A percentile compares a stretch with the other conserved stretches of the same genome.
phyloP scores from a whole-genome alignment of 306 rosid species.

The Geum urbanum region DNA sequence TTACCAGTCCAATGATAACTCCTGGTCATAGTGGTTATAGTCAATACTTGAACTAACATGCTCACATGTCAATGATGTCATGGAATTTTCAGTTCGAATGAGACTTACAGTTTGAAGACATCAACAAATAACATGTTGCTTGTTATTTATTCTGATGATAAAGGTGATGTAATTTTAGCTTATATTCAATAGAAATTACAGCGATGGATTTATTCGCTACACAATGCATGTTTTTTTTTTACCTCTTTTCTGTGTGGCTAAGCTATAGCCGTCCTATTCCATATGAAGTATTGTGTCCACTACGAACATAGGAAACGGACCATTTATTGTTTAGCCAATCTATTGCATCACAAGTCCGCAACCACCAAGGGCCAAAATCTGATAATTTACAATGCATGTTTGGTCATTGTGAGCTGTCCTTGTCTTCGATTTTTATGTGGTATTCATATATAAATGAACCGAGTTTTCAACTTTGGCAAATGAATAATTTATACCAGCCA shows the following conservation, averaged over 20 bases:
- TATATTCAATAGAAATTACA: too few species aligned
- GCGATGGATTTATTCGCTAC: not conserved
- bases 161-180: too few species aligned
- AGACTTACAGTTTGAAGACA: not conserved
- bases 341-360: not conserved
- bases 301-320: not conserved
- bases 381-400: slow-evolving; percentile 1
- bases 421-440: not conserved
- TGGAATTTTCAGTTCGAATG: not conserved
- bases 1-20: not conserved
- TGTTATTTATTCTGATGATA: not conserved
- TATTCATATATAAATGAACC: not conserved
- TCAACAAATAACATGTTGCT: not conserved
- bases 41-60: not conserved
- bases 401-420: slow-evolving; percentile 4
- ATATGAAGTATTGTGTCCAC: not conserved
- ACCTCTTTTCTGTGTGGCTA: not conserved
- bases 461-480: not conserved
- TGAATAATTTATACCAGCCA: slow-evolving; percentile 1
- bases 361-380: not conserved
- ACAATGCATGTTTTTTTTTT: not conserved
- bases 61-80: not conserved
- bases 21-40: not conserved
- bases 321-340: not conserved
- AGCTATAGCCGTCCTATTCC: slow-evolving; percentile 1